Evolutionary conservation across 2,329 filamentous ascomycete genomes (phyloP).

Genomic region (Aspergillus glaucus): DNA sequence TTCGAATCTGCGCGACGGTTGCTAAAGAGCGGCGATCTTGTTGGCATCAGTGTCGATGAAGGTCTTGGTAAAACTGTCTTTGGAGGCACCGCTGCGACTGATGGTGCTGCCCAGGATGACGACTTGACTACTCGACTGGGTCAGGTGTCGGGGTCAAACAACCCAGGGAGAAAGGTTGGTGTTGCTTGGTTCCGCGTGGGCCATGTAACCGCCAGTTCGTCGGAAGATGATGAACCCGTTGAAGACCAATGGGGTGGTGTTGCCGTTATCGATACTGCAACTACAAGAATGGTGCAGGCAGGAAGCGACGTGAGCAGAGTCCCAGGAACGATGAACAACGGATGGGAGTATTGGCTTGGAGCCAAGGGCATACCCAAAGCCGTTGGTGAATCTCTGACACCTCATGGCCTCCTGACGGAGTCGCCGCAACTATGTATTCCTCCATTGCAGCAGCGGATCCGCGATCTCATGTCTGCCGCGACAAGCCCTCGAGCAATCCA

Average conservation of each 20-base stretch:
- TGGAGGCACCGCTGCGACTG: constrained; percentile 52
- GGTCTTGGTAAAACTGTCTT: constrained; percentile 75
- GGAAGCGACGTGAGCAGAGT: constrained; percentile 78
- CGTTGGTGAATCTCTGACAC: constrained; percentile 23
- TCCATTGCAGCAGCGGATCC: constrained; percentile 62
- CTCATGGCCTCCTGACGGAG: constrained; percentile 34
- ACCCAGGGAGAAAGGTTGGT: constrained; percentile 42
- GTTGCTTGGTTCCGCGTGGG: constrained; percentile 93
- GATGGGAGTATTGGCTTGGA: constrained; percentile 87
- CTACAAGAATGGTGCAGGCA: constrained; percentile 84
- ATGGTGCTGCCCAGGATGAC: constrained; percentile 62
- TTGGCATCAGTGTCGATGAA: constrained; percentile 84
- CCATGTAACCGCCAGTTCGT: constrained; percentile 53
- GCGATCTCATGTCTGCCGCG: constrained; percentile 80
- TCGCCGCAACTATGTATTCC: constrained; percentile 45
- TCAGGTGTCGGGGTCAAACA: constrained; percentile 20
- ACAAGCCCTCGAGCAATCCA: constrained; percentile 83
- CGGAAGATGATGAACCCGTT: constrained; percentile 51
- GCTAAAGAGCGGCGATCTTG: constrained; percentile 77
- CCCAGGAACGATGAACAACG: constrained; percentile 67
- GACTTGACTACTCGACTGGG: constrained; percentile 50
- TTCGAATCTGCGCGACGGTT: constrained; percentile 79
- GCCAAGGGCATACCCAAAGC: constrained; percentile 58
- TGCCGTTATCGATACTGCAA: constrained; percentile 76
- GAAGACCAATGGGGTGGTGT: constrained; percentile 78